Base-by-base conservation (phyloP, 192 early-diverging fungal genomes). In the Spizellomyces sp. region DNA sequence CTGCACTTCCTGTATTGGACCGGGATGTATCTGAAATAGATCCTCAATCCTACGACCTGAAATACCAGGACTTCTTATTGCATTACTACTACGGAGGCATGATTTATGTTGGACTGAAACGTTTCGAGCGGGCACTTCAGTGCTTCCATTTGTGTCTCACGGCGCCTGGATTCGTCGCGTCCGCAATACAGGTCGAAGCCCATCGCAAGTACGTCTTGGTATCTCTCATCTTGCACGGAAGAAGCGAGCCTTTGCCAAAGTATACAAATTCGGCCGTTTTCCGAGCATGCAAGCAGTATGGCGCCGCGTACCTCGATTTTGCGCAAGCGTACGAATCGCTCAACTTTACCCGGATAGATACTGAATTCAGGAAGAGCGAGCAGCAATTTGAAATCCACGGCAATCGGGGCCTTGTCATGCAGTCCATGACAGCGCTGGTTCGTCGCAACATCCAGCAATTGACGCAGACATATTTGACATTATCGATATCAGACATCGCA, bases 51-150 rank as follows among this genome's bases (percentile, higher is more conserved):
- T 68, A 17, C 52, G 48, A 52, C 19, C 14, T 83, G 19, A 59
- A 48, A n/a, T 79, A 83, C 58, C 77, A 89, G 74, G 74, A 87
- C 64, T 90, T 87, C 77, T 72, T 93, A 10, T 77, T 90, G 22
- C 91, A 93, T 80, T 80, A 91, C 62, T 95, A 94, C 75, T 92
- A 95, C 71, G 90, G 88, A 59, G 89, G 84, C 14, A 85, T 93
- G 76, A 63, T 92, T n/a, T 89, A 84, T 65, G 82, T 87, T 22
- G 88, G 83, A 17, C 80, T 87, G 67, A 91, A 91, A 64, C 68
- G 81, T 5, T 90, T 80, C 76, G 84, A 84, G 14, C 73, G 82
- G 27, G 90, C 93, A 9, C 70, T 89, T 5, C 80, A 87, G 27
- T 85, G 87, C 42, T 86, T 92, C 58, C 9, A 64, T 22, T 22